Base-by-base conservation (phyloP, 2,329 filamentous ascomycete species). In the Talaromyces sp. region DNA sequence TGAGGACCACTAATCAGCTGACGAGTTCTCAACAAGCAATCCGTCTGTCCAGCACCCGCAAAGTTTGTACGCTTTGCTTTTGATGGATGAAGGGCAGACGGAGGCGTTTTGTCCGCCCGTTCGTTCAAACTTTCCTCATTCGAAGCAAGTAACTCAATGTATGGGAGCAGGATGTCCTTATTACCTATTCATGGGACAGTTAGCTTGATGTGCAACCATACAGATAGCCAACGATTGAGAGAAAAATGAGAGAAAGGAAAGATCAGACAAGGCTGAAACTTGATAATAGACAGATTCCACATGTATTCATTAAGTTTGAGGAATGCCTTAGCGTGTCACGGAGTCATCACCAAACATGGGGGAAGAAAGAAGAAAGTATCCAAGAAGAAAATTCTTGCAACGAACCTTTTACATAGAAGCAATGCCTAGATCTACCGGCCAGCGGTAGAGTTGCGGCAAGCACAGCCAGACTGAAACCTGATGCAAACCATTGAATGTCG, bases 241-340 rank as follows among this genome's bases (percentile, higher is more conserved):
- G 10, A 41, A 41, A 48, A 60, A 59, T 54, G 46, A 28, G 10
- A 43, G 36, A 45, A 56, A 61, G 46, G 60, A 15, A 52, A 61
- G 68, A 74, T 85, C 83, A 85, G 82, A 85, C 83, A 85, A 85
- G 83, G 83, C 83, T 85, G 83, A 85, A 85, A 85, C 83, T 86
- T 83, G 72, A 77, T 72, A 67, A 74, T 66, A 65, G 78, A 84
- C 81, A 82, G 78, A 79, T 82, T 85, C 82, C 80, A 84, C 82
- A 85, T 80, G 74, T 72, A 77, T 73, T 56, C 76, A 75, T 85
- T 85, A 81, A 80, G 83, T 77, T 81, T 81, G 83, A 85, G 83
- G 83, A 85, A 85, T 85, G 82, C 83, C 83, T 82, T 83, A 80
- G 79, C 80, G 72, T 83, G 82, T 85, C 82, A 74, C 77, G 73